Conservation (phyloP, 305 asterid genomes). For the Ilex paraguariensis region DNA sequence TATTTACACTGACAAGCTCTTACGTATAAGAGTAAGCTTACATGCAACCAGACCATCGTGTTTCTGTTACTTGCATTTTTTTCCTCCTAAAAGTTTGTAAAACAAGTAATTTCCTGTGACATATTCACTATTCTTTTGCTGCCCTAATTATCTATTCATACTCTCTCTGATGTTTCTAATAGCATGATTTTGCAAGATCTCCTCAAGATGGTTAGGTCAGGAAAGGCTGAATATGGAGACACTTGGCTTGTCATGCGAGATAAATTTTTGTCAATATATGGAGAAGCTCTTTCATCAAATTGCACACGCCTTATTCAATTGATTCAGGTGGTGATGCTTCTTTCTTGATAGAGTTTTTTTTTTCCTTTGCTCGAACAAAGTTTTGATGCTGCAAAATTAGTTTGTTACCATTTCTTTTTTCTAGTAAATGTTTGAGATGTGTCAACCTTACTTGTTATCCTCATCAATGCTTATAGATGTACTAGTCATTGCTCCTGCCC, state of each 20-base stretch:
- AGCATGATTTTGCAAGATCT: constrained; percentile 81
- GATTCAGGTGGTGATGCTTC: constrained; percentile 79
- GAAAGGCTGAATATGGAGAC: constrained; percentile 59
- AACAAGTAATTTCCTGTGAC: not conserved
- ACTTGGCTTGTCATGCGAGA: constrained; percentile 46
- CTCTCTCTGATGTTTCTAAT: constrained; percentile 24
- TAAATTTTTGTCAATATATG: constrained; percentile 59
- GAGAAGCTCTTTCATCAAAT: constrained; percentile 72
- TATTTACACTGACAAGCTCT: not conserved
- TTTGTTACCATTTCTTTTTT: not conserved
- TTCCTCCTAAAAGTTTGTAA: not conserved
- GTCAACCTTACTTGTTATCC: not conserved
- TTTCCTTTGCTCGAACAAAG: not conserved
- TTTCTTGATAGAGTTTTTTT: not conserved
- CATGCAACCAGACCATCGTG: not conserved
- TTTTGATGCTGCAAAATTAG: not conserved
- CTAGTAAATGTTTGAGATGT: not conserved
- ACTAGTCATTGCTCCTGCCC: too few species aligned
- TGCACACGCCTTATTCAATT: constrained; percentile 74
- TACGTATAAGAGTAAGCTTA: not conserved
- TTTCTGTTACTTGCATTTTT: not conserved
- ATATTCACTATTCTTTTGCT: not conserved
- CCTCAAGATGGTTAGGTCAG: constrained; percentile 54
- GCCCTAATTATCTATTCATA: constrained; percentile 18
- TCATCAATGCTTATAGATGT: too few species aligned